Evolutionary conservation across 2,329 filamentous ascomycete species (phyloP).

Genomic region (Annulohypoxylon truncatum): DNA sequence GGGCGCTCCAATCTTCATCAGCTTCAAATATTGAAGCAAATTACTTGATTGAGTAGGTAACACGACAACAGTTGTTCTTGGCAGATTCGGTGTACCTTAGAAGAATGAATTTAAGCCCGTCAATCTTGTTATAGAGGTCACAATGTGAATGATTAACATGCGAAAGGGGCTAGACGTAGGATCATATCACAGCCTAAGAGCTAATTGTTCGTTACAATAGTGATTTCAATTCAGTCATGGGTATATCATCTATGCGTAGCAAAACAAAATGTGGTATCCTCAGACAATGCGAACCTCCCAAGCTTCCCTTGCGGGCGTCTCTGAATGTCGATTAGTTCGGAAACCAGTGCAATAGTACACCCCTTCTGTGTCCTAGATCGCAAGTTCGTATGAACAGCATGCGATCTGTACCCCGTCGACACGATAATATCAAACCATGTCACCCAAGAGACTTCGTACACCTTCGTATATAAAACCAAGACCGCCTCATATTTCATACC

Average conservation of each 20-base stretch:
- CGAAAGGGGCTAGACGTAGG: neutral
- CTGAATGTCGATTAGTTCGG: slow-evolving; percentile 22
- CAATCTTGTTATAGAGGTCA: neutral
- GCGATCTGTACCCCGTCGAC: neutral
- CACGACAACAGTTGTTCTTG: neutral
- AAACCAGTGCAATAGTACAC: slow-evolving; percentile 15
- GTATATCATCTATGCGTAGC: slow-evolving; percentile 36
- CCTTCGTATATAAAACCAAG: neutral
- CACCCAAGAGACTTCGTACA: neutral
- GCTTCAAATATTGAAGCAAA: neutral
- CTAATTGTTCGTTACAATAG: slow-evolving; percentile 4
- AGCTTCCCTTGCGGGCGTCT: slow-evolving; percentile 26
- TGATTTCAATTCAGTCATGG: slow-evolving; percentile 32
- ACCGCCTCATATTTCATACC: slow-evolving; percentile 76
- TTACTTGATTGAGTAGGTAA: neutral
- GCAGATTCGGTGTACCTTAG: neutral
- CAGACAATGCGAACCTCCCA: slow-evolving; percentile 26
- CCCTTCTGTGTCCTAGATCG: slow-evolving; percentile 16
- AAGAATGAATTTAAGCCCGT: neutral
- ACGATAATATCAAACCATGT: neutral
- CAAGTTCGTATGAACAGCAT: slow-evolving; percentile 8
- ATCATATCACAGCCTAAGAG: neutral
- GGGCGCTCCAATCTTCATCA: neutral
- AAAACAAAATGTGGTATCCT: slow-evolving; percentile 36
- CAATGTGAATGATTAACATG: neutral